phyloP scores from a whole-genome alignment of 1,139 yeast species.

The Taphrina populina region DNA sequence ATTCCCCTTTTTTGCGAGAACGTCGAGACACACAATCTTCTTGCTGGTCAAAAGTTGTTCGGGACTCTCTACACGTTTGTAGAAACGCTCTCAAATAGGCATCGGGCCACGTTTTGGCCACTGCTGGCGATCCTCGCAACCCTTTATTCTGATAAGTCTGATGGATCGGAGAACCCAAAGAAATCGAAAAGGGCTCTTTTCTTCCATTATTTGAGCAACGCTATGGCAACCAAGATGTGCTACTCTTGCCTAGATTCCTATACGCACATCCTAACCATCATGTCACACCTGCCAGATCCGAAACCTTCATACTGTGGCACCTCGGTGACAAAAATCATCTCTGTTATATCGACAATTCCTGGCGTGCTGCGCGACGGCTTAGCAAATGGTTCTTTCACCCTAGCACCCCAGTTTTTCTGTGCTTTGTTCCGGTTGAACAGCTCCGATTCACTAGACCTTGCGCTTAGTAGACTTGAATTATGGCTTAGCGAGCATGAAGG shows the following conservation, averaged over 20 bases:
- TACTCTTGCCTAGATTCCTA: constrained; percentile 2
- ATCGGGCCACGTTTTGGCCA: constrained; percentile 9
- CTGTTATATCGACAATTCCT: background rate
- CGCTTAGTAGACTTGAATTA: background rate
- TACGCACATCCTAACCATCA: background rate
- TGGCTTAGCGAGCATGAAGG: constrained; percentile 9
- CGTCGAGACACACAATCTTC: background rate
- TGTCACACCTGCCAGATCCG: background rate
- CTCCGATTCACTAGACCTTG: constrained; percentile 5
- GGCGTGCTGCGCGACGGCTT: constrained; percentile 15
- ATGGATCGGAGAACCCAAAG: background rate
- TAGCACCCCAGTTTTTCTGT: constrained; percentile 1
- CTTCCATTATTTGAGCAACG: background rate
- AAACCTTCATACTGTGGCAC: background rate
- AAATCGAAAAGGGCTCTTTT: background rate
- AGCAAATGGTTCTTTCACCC: constrained; percentile 15
- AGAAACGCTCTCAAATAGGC: background rate
- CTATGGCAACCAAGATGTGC: constrained; percentile 3
- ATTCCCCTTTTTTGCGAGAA: background rate
- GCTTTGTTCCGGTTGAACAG: constrained; percentile 7
- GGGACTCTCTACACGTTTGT: background rate
- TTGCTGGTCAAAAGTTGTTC: background rate
- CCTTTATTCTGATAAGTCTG: background rate
- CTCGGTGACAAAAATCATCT: background rate
- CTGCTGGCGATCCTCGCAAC: constrained; percentile 1